Base-by-base conservation (phyloP, 306 rosid genomes). In the Crataegus laevigata region DNA sequence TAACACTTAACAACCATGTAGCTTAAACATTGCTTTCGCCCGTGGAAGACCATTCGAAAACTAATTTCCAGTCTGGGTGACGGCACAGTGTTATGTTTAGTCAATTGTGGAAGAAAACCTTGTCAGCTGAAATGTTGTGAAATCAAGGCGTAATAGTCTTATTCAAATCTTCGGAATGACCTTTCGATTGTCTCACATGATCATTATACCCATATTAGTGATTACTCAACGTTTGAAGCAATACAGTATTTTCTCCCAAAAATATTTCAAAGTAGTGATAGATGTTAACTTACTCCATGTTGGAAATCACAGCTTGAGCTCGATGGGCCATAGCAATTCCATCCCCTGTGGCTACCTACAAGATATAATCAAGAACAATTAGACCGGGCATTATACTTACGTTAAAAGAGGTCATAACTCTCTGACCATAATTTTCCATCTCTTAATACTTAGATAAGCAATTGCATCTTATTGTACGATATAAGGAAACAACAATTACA, bases 241-340 rank as follows among this genome's bases (percentile, higher is more conserved):
- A 30, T 13, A 68, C 55, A 60, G 43, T 34, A 30, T 58, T 71
- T 78, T 66, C 77, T 54, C 25, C 22, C 8, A 36, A 38, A 29
- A 38, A 34, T 4, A 66, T 36, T 69, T 83, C 51, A 22, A 61
- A 21, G 55, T 67, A 57, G 25, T 30, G 19, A 66, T 59, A 58
- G n/a, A 52, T 24, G 68, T 80, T 26, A 47, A 90, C 96, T 89
- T 81, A 90, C 97, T 94, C 98, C 98, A 94, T 94, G 85, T 94
- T 94, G 65, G 98, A 90, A 81, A 94, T 90, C 77, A 91, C 91
- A 75, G 96, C 96, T 82, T 90, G 89, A 82, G 97, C 98, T 80
- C 97, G 88, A 87, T 91, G 96, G n/a, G 98, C 91, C 85, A 94
- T 94, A 25, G 98, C 96, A 66, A 90, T 87, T 77, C 97, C 98